These are phyloP conservation scores for Torulaspora pretoriensis DNA, from an alignment of 1,139 yeast genomes.

Conservation along the genomic window DNA sequence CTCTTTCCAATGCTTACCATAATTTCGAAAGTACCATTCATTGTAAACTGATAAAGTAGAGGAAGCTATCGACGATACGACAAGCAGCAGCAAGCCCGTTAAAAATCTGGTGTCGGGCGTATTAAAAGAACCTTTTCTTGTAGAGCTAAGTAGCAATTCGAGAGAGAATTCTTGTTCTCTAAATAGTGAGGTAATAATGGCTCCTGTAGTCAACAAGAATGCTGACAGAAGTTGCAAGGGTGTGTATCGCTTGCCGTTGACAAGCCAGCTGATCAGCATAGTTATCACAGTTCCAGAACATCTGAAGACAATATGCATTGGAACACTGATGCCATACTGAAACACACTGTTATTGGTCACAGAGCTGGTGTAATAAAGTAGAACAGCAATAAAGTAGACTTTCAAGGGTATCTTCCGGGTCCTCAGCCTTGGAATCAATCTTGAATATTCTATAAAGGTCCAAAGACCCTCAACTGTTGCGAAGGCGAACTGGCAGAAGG, in stretches of 20 bases:
- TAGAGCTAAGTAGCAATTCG: neutral
- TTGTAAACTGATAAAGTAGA: slow-evolving; percentile 55
- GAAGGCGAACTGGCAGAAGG: slow-evolving; percentile 57
- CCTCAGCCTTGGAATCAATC: slow-evolving; percentile 31
- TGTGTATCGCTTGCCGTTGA: slow-evolving; percentile 47
- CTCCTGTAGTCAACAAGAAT: slow-evolving; percentile 51
- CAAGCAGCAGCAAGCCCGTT: slow-evolving; percentile 45
- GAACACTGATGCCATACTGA: slow-evolving; percentile 56
- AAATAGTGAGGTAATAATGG: slow-evolving; percentile 44
- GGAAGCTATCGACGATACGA: slow-evolving; percentile 47
- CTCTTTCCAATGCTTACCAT: slow-evolving; percentile 64
- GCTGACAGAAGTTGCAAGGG: slow-evolving; percentile 48
- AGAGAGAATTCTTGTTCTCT: slow-evolving; percentile 26
- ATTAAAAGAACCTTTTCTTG: neutral
- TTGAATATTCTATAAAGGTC: slow-evolving; percentile 36
- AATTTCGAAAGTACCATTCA: slow-evolving; percentile 46
- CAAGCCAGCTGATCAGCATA: slow-evolving; percentile 51
- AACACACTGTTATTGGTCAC: slow-evolving; percentile 58
- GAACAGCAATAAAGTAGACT: slow-evolving; percentile 48
- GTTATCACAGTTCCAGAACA: slow-evolving; percentile 64
- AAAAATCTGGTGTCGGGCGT: slow-evolving; percentile 26
- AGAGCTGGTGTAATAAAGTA: slow-evolving; percentile 50
- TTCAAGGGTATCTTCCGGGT: slow-evolving; percentile 45
- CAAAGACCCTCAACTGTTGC: slow-evolving; percentile 47
- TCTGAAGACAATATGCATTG: slow-evolving; percentile 63